These are phyloP conservation scores for Botrytis pseudocinerea DNA, from an alignment of 2,329 filamentous ascomycete species.

Conservation along the genomic window DNA sequence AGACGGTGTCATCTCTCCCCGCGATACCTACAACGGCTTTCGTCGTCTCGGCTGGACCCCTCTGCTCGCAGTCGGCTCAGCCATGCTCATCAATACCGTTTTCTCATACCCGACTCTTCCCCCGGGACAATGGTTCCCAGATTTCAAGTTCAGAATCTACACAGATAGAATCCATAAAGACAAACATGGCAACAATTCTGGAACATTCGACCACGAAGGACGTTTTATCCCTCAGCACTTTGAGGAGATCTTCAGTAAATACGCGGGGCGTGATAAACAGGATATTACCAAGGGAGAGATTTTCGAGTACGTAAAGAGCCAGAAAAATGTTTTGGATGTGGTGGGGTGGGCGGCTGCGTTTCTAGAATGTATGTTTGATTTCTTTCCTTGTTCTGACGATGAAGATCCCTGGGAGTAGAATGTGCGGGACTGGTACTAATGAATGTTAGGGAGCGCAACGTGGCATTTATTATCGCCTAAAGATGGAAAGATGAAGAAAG, in stretches of 20 bases:
- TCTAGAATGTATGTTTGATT: conserved; percentile 41
- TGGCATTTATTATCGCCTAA: conserved; percentile 56
- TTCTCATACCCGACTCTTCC: conserved; percentile 52
- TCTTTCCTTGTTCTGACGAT: neutral
- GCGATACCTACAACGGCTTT: conserved; percentile 52
- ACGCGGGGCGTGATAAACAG: conserved; percentile 43
- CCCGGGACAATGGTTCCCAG: conserved; percentile 42
- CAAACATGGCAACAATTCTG: conserved; percentile 50
- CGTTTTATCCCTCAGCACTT: conserved; percentile 52
- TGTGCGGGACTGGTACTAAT: neutral
- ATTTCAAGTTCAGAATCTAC: conserved; percentile 45
- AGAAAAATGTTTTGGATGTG: conserved; percentile 47
- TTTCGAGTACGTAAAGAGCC: conserved; percentile 43
- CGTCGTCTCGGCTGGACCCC: conserved; percentile 48
- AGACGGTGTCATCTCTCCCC: conserved; percentile 55
- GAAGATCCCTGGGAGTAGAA: neutral
- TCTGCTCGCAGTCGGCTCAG: conserved; percentile 46
- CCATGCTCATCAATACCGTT: conserved; percentile 50
- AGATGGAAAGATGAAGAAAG: conserved; percentile 57
- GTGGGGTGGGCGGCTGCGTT: conserved; percentile 42
- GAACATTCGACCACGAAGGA: conserved; percentile 51
- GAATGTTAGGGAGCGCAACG: conserved; percentile 47
- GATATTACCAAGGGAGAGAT: conserved; percentile 45
- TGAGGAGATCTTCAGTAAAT: conserved; percentile 53
- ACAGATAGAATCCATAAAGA: conserved; percentile 40